Percentiles rank a stretch among this genome's conserved stretches.
These are phyloP conservation scores for Candida sp. DNA, from an alignment of 1,139 yeast genomes.

Conservation along the genomic window DNA sequence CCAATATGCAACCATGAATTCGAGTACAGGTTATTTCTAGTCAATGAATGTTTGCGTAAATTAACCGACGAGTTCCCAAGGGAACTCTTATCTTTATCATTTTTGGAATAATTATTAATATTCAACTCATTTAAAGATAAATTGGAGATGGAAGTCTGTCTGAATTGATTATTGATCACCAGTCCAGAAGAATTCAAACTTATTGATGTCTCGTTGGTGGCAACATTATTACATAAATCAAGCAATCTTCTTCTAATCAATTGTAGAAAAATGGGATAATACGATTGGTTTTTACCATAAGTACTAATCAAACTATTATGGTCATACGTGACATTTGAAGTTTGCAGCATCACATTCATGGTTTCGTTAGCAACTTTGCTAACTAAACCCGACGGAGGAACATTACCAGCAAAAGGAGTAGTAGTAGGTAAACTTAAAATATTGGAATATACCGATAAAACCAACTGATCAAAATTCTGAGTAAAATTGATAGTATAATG, in stretches of 20 bases:
- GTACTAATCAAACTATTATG: constrained; percentile 28
- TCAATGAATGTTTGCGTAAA: constrained; percentile 43
- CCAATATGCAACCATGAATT: constrained; percentile 48
- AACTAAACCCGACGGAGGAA: constrained; percentile 46
- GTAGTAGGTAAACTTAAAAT: constrained; percentile 43
- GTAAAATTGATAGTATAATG: constrained; percentile 36
- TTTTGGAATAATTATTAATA: constrained; percentile 22
- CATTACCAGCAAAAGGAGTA: constrained; percentile 41
- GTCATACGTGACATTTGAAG: constrained; percentile 26
- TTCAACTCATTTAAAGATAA: constrained; percentile 41
- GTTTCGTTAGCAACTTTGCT: constrained; percentile 44
- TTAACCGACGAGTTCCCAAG: constrained; percentile 9
- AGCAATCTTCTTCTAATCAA: constrained; percentile 40
- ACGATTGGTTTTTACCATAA: constrained; percentile 31
- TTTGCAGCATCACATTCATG: constrained; percentile 23
- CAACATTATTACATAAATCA: constrained; percentile 33
- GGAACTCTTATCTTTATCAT: neutral
- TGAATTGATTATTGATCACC: constrained; percentile 8
- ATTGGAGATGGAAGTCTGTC: constrained; percentile 40
- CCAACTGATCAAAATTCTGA: constrained; percentile 33
- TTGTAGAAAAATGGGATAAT: constrained; percentile 42
- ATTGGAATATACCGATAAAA: constrained; percentile 32
- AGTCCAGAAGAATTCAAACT: constrained; percentile 12
- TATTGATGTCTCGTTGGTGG: constrained; percentile 18
- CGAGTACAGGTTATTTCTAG: constrained; percentile 39